Base-by-base conservation (phyloP, 768 basidiomycete genomes). In the Suillus spraguei region DNA sequence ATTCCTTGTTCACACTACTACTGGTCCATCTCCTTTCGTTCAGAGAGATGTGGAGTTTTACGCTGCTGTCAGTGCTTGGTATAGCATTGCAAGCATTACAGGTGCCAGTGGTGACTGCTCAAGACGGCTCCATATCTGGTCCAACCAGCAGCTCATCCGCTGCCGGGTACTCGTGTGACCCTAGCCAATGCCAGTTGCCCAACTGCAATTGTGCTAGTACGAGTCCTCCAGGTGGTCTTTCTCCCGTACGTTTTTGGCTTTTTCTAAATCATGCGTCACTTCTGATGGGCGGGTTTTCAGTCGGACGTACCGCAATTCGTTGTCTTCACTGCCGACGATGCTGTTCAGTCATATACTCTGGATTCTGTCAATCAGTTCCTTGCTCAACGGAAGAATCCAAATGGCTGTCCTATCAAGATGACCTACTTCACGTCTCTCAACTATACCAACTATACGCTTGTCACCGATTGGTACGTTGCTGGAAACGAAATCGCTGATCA, bases 401-500 rank as follows among this genome's bases (percentile, higher is more conserved):
- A 92, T 66, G 88, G 90, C 17, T 93, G 91, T 73, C 66, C 72
- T n/a, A 83, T 85, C 42, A 88, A 85, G 73, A 91, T 89, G 85
- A 91, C 90, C 33, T 94, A 90, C 75, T 92, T 82, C 74, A 85
- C 85, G 9, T 89, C 87, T 3, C 76, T 91, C 41, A 83, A 82
- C 60, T 92, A 85, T 74, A 92, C 91, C 16, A 92, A 92, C 72
- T 90, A 88, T 73, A 86, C 87, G 1, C 81, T 91, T 55, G 88
- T 91, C 46, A 91, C 79, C 78, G 89, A 91, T 72, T 92, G 88
- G 89, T 92, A 78, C 72, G 90, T 91, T 36, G 88, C 87, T 4
- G 91, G 91, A 24, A 92, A 92, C 71, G 92, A 94, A 72, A 92
- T 94, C 66, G 89, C 88, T 36, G 89, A 90, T 76, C 87, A 89